Base-by-base conservation (phyloP, 805 yeast genomes). In the Hemisphaericaspora nanyangensis region DNA sequence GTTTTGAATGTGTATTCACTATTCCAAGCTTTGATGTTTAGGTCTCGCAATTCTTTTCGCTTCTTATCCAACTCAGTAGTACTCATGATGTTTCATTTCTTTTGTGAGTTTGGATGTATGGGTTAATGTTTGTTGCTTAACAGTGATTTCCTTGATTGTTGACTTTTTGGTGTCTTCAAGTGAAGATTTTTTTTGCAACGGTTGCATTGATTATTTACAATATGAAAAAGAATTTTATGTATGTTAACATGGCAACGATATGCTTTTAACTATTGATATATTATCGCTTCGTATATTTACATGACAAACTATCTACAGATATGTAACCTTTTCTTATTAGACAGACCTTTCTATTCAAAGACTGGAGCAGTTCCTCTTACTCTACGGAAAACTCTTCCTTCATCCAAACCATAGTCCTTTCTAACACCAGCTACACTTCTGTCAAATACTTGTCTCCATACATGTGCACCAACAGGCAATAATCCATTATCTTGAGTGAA, bases 401-500 rank as follows among this genome's bases (percentile, higher is more conserved):
- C 59, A 15, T 80, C 82, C 44, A 91, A 70, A 4, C 88, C 91
- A 56, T 84, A 86, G 55, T 73, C 61, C 46, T 72, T 76, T 61
- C 98, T 80, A 19, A 90, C 82, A 3, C 56, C 58, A 22, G 72
- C 73, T 31, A 86, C 84, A 50, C 82, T 77, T 51, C 85, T 67
- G 61, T 93, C 98, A 79, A 83, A 91, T 30, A 63, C 68, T 49
- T 82, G 79, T 72, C 98, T 80, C 91, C 95, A 91, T 33, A 87
- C 72, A 58, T 88, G 95, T 2, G 95, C 96, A 19, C 98, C 97
- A 34, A 90, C 79, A 1, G 97, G 79, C n/a, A 68, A 65, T 49
- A 93, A 72, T 4, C 68, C 57, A 59, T 85, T 57, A 3, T 61
- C 46, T 3, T 62, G 68, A 12, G 71, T 85, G 59, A 88, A 90